Evolutionary conservation across 306 rosid genomes (phyloP).

Genomic region (Hylodesmum podocarpum): DNA sequence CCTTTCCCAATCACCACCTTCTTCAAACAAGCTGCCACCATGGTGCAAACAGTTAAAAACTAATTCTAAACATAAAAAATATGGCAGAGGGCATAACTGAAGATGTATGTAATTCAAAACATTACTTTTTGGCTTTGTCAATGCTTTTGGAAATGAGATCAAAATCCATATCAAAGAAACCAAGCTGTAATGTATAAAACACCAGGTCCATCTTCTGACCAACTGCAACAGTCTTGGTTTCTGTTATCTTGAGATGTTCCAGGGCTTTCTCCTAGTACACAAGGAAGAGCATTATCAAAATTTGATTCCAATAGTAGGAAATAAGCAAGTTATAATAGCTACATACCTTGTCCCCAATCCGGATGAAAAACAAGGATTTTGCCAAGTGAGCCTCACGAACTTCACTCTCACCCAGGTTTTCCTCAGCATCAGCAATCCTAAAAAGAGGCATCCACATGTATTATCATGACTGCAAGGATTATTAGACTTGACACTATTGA

Average conservation of each 20-base stretch:
- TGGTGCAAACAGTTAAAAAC: conserved; percentile 33
- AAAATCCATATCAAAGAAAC: conserved; percentile 94
- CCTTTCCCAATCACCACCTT: conserved; percentile 99
- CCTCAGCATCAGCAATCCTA: conserved; percentile 98
- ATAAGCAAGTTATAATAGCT: conserved; percentile 1
- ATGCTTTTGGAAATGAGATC: conserved; percentile 95
- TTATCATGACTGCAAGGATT: not conserved
- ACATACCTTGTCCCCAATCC: conserved; percentile 86
- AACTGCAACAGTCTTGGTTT: conserved; percentile 93
- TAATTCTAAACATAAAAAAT: conserved; percentile 6
- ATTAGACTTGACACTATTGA: not conserved
- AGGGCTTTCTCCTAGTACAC: conserved; percentile 75
- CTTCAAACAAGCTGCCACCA: conserved; percentile 87
- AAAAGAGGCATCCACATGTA: conserved; percentile 32
- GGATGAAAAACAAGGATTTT: conserved; percentile 83
- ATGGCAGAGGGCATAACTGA: not conserved
- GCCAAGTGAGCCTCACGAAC: conserved; percentile 99
- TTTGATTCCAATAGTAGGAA: conserved; percentile 8
- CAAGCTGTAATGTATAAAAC: conserved; percentile 85
- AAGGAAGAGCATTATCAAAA: conserved; percentile 14
- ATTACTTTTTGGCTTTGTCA: conserved; percentile 84
- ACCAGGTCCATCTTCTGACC: conserved; percentile 99
- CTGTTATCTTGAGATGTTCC: conserved; percentile 92
- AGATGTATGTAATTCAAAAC: not conserved
- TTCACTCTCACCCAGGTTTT: conserved; percentile 98